Conservation (phyloP, 352 stramenopile genomes). For the Blastocystis sp. region DNA sequence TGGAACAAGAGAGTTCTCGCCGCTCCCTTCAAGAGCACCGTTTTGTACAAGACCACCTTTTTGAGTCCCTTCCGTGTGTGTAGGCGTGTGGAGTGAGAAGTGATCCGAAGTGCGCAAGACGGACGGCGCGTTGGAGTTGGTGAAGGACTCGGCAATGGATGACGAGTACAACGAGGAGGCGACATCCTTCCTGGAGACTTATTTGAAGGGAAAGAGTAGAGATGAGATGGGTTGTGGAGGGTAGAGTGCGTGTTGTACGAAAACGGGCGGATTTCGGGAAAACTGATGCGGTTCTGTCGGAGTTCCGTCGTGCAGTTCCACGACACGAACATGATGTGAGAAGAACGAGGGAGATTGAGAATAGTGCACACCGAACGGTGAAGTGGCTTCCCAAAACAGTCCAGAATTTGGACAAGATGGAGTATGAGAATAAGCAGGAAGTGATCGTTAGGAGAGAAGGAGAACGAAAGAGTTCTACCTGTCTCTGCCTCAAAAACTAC, state of each 20-base stretch:
- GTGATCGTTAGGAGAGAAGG: neutral
- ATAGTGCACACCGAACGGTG: neutral
- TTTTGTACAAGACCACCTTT: neutral
- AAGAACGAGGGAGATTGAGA: neutral
- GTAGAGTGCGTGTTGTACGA: neutral
- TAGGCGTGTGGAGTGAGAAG: neutral
- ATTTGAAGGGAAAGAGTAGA: neutral
- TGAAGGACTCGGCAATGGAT: neutral
- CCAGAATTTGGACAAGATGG: neutral
- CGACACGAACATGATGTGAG: neutral
- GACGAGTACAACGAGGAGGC: neutral
- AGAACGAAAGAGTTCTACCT: neutral
- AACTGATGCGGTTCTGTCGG: neutral
- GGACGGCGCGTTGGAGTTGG: neutral
- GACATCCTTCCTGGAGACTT: neutral
- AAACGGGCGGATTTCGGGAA: neutral
- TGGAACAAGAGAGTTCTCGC: neutral
- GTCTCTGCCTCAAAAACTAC: neutral
- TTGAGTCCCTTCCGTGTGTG: neutral
- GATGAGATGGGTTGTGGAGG: neutral
- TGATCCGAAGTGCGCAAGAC: neutral
- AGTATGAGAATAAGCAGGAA: neutral
- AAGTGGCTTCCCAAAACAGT: neutral
- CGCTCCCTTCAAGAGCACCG: neutral
- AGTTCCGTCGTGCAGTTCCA: neutral